Evolutionary conservation across 225 moss, liverwort and hornwort species (phyloP), one percentile per base, ranked within the genome.

Genomic region (Neckera pumila): DNA sequence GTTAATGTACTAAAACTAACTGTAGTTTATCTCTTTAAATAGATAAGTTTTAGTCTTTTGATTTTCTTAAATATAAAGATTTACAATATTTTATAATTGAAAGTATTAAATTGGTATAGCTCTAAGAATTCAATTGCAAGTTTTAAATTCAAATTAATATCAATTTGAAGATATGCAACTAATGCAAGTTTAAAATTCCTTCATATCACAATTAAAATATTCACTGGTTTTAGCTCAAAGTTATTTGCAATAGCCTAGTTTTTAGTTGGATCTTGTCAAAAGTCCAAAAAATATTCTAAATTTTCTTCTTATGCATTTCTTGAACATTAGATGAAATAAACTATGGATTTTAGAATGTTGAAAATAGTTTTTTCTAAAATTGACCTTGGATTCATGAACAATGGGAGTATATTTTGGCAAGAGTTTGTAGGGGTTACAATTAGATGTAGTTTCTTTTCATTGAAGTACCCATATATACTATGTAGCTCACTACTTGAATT

Each of bases 331-430:
- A 33, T 5, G 33, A 47, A 33, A 17, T 33, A 64, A 8, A 18
- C 11, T 36, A 36, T 20, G 2, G 11, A 66, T 66, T 36, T 21
- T 36, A 36, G n/a, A 20, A 11, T 65, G 18, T 36, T 36, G 20
- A 62, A 20, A 66, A 20, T 20, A 36, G 1, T 5, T 36, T 10
- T 19, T 1, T 34, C 3, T 3, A 22, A 38, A 67, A 4, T 0
- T 1, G 12, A 38, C 4, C 4, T 0, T 38, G 0, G 4, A 38
- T 7, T n/a, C 2, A 11, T 38, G 12, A 13, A n/a, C 12, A 12
- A 1, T n/a, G 36, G 20, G 14, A 70, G 14, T 38, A 23, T 23
- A 40, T 40, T 23, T 69, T 38, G 4, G 4, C 4, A 70, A 70
- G 22, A 22, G 23, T 38, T 69, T 69, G 4, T 13, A 42, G 11